Evolutionary conservation across 2,329 filamentous ascomycete genomes (phyloP).

Genomic region (Colletotrichum sp.): DNA sequence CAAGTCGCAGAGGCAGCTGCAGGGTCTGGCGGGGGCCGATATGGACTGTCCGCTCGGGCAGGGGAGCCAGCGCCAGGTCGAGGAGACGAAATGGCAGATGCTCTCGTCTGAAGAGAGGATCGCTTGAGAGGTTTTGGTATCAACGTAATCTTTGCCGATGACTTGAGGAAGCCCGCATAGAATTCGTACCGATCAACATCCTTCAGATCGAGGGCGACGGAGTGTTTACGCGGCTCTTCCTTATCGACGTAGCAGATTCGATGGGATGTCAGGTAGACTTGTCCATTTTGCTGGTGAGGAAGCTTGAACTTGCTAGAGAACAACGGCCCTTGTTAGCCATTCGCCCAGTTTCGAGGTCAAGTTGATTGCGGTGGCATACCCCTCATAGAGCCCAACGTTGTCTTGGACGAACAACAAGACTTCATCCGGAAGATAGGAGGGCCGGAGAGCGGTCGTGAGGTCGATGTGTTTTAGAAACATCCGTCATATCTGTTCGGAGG

Average conservation of each 20-base stretch:
- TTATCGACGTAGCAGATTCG: conserved; percentile 95
- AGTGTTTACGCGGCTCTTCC: conserved; percentile 82
- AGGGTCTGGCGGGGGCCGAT: conserved; percentile 49
- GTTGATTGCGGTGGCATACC: conserved; percentile 62
- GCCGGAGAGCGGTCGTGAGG: conserved; percentile 93
- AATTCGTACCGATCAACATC: conserved; percentile 91
- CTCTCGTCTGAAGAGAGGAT: conserved; percentile 61
- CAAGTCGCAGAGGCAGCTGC: conserved; percentile 74
- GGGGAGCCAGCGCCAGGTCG: conserved; percentile 54
- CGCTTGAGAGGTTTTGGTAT: conserved; percentile 80
- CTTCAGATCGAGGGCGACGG: conserved; percentile 84
- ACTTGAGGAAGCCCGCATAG: conserved; percentile 93
- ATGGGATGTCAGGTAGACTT: conserved; percentile 95
- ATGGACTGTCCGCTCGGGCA: conserved; percentile 45
- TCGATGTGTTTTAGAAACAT: conserved; percentile 98
- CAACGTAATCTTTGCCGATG: conserved; percentile 90
- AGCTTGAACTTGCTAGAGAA: conserved; percentile 86
- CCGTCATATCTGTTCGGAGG: conserved; percentile 60
- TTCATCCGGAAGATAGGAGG: conserved; percentile 91
- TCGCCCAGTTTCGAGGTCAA: neutral
- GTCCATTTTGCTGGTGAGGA: conserved; percentile 90
- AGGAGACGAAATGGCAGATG: conserved; percentile 50
- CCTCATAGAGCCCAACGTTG: conserved; percentile 96
- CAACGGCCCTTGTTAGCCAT: neutral
- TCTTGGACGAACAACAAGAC: conserved; percentile 95